These are phyloP conservation scores for Pezicula rhizophila DNA, from an alignment of 2,329 filamentous ascomycete genomes.

Conservation along the genomic window DNA sequence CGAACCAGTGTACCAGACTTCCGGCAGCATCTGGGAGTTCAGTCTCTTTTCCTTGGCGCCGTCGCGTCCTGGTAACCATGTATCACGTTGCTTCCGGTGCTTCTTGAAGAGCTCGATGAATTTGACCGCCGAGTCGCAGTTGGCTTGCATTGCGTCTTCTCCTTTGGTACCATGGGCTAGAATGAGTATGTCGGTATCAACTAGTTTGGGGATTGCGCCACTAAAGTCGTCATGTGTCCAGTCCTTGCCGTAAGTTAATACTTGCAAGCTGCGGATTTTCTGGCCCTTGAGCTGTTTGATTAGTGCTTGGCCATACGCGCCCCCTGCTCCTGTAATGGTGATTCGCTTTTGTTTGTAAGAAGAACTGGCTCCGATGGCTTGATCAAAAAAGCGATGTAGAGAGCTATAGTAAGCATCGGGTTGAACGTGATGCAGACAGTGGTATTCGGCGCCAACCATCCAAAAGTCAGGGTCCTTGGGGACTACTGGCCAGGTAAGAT, in stretches of 20 bases:
- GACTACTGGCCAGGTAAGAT: slow-evolving; percentile 8
- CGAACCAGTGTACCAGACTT: slow-evolving; percentile 9
- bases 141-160: slow-evolving; percentile 1
- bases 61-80: not conserved
- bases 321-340: slow-evolving; percentile 3
- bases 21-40: slow-evolving; percentile 5
- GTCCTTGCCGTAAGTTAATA: slow-evolving; percentile 1
- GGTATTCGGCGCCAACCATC: slow-evolving; percentile 12
- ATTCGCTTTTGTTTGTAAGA: slow-evolving; percentile 7
- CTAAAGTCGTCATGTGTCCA: slow-evolving; percentile 4
- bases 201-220: slow-evolving; percentile 1
- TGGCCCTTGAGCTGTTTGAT: slow-evolving; percentile 5
- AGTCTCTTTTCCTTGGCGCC: too few species aligned
- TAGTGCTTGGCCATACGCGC: slow-evolving; percentile 4
- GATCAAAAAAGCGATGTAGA: slow-evolving; percentile 11
- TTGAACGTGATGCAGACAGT: slow-evolving; percentile 12
- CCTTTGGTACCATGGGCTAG: slow-evolving; percentile 5
- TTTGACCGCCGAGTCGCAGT: not conserved
- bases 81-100: slow-evolving; percentile 1
- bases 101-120: slow-evolving; percentile 9
- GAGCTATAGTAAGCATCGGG: slow-evolving; percentile 12
- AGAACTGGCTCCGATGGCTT: slow-evolving; percentile 6
- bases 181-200: slow-evolving; percentile 9
- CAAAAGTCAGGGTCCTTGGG: slow-evolving; percentile 11
- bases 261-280: slow-evolving; percentile 4